phyloP scores from a whole-genome alignment of 2,329 filamentous ascomycete species.

The Onygenales sp. region DNA sequence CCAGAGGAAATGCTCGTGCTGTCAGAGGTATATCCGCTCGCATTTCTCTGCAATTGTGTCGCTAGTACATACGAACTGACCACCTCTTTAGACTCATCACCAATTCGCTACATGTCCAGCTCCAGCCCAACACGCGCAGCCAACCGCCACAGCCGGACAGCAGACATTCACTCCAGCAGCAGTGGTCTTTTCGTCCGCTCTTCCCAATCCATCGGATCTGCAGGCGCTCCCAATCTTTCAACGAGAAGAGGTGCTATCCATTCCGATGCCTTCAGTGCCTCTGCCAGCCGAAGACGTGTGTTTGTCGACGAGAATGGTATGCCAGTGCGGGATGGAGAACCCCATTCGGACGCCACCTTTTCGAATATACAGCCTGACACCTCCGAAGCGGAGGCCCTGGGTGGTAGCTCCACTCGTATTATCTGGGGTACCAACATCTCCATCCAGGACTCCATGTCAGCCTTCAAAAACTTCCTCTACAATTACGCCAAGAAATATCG shows the following conservation, averaged over 20 bases:
- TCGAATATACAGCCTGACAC: conserved; percentile 69
- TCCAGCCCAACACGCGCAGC: conserved; percentile 66
- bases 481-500: conserved; percentile 93
- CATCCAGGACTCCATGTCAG: conserved; percentile 74
- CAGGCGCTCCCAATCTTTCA: conserved; percentile 43
- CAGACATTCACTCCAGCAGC: conserved; percentile 70
- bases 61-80: background rate
- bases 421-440: conserved; percentile 99
- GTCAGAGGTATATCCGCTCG: conserved; percentile 29
- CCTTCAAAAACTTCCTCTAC: conserved; percentile 84
- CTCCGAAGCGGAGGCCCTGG: conserved; percentile 81
- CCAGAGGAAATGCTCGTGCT: conserved; percentile 26
- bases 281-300: conserved; percentile 45
- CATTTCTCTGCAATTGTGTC: background rate
- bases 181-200: conserved; percentile 78
- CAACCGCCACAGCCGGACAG: conserved; percentile 48
- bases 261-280: conserved; percentile 57
- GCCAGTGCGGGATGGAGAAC: conserved; percentile 41
- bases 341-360: conserved; percentile 53
- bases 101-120: conserved; percentile 81
- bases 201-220: conserved; percentile 42
- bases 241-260: conserved; percentile 78
- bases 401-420: conserved; percentile 68
- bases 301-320: conserved; percentile 58
- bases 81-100: conserved; percentile 64